These are phyloP conservation scores for Penicillium fimorum DNA, from an alignment of 495 filamentous ascomycete species.

Conservation along the genomic window DNA sequence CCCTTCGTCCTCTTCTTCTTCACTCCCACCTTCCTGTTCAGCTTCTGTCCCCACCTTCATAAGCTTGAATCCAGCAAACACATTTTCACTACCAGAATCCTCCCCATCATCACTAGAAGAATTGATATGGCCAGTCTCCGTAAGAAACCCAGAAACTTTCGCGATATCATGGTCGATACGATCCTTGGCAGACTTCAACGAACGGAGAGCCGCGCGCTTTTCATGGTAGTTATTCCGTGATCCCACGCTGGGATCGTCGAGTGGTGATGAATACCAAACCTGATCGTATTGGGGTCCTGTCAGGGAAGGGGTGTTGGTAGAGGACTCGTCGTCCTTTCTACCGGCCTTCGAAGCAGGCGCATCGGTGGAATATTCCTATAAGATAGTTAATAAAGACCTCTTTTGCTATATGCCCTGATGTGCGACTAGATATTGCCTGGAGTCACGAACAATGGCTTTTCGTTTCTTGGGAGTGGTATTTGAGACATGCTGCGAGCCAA, in stretches of 20 bases:
- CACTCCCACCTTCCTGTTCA: too few relatives aligned
- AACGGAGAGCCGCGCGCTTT: neutral
- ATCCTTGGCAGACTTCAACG: neutral
- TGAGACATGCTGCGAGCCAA: neutral
- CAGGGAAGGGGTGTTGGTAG: neutral
- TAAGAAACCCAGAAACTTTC: neutral
- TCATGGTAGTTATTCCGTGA: neutral
- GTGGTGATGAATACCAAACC: neutral
- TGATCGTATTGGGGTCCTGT: neutral
- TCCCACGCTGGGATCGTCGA: neutral
- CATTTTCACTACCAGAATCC: neutral
- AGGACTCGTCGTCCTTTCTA: neutral
- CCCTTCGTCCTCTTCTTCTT: too few relatives aligned
- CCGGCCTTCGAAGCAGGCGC: neutral
- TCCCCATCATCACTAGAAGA: neutral
- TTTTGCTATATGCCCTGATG: neutral
- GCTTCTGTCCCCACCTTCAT: neutral
- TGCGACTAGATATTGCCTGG: neutral
- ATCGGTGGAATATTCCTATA: neutral
- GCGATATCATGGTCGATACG: neutral
- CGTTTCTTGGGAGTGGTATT: neutral
- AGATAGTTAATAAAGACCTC: neutral
- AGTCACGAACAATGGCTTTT: neutral
- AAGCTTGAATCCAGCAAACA: neutral
- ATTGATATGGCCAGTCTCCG: neutral